Base-by-base conservation (phyloP, 176 grass and related monocot species). In the Ampelocalamus luodianensis region DNA sequence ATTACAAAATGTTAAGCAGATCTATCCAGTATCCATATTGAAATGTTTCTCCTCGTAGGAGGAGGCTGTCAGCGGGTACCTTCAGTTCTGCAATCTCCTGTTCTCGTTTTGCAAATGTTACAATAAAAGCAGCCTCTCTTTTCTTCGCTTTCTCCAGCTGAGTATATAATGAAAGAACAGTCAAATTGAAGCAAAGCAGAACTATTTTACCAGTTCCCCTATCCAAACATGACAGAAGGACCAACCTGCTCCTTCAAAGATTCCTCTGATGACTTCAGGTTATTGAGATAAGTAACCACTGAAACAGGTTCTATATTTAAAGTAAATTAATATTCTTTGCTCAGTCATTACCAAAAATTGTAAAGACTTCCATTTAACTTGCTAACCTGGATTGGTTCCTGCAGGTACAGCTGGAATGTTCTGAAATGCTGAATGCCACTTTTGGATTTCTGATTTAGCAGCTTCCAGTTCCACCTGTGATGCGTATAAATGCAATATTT, bases 101-200 rank as follows among this genome's bases (percentile, higher is more conserved):
- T 76, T 99, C 97, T 45, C 90, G 90, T 90, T 99, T 99, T 51
- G 97, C 97, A 88, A 99, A 91, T 69, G 97, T 99, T 71, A 99
- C 92, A 68, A 99, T 99, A 71, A 88, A 99, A 76, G 97, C 92
- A 65, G 97, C 97, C 77, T 99, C 97, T 74, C 93, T 93, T 91
- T 99, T 99, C 88, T 99, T 99, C 69, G 97, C 97, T 86, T 99
- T 99, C 81, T 99, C 97, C 24, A 94, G 86, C 97, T 99, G 86
- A 65, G 76, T 22, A 94, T 79, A 84, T 48, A 55, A 87, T 83
- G 37, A 27, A 90, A 83, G 2, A 72, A 77, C 18, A 75, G 50
- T 67, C 44, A 77, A 60, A 42, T 29, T 24, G 10, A 76, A 36
- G 59, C 13, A 74, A 81, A 81, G 11, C 27, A 65, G 43, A 67